Evolutionary conservation across 345 rosid species (phyloP).

Genomic region (Streptanthus diversifolius): DNA sequence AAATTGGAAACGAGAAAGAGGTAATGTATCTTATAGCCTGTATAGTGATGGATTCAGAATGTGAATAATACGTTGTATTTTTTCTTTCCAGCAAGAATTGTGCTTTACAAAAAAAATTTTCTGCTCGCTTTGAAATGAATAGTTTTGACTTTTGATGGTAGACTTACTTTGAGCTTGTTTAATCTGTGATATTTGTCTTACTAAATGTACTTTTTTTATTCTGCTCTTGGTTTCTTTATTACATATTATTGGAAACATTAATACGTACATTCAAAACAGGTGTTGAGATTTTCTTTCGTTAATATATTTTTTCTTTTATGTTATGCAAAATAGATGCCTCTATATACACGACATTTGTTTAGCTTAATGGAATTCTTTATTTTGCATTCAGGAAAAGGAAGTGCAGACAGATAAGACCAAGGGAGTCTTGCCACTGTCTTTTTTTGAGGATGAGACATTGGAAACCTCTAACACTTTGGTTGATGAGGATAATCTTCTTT

Average conservation of each 20-base stretch:
- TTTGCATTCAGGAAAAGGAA: conserved; percentile 42
- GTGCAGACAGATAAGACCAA: conserved; percentile 36
- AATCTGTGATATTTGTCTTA: neutral
- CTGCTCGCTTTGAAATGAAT: conserved; percentile 16
- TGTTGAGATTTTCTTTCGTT: neutral
- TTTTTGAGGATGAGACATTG: conserved; percentile 56
- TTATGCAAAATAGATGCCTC: neutral
- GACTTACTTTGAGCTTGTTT: neutral
- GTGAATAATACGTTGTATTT: neutral
- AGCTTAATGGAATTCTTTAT: conserved; percentile 2
- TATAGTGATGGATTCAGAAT: neutral
- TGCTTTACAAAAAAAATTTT: neutral
- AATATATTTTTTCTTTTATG: neutral
- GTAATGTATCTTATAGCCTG: conserved; percentile 29
- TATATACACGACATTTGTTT: neutral
- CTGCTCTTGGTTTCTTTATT: neutral
- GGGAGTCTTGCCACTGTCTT: conserved; percentile 59
- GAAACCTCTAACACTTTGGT: conserved; percentile 42
- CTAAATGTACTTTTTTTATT: neutral
- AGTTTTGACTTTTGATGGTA: conserved; percentile 21
- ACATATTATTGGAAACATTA: neutral
- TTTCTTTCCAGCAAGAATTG: neutral
- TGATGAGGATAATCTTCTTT: conserved; percentile 40
- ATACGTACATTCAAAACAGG: neutral
- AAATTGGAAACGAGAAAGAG: conserved; percentile 40